Evolutionary conservation across 352 stramenopile genomes (phyloP), one percentile per base, ranked within the genome.

Genomic region (Phytophthora megakarya): DNA sequence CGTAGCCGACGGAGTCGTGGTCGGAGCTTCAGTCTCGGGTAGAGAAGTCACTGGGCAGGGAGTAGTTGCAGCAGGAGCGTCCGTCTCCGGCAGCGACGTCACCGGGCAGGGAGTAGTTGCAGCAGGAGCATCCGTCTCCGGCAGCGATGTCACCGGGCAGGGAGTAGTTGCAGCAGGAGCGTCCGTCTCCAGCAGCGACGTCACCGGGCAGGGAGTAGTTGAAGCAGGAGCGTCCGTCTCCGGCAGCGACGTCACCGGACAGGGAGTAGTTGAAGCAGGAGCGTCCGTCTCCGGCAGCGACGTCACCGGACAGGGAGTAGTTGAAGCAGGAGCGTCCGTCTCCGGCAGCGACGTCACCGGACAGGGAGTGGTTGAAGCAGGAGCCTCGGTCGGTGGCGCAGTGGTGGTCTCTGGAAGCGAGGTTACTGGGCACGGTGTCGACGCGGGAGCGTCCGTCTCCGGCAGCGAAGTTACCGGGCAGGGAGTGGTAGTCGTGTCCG

Each of bases 251-350:
- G 45, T 52, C 8, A 52, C 45, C 3, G 45, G 45, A 18, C 45
- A 52, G 1, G 45, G 45, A 0, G 63, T 66, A 6, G n/a, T n/a
- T n/a, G n/a, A n/a, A n/a, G n/a, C n/a, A n/a, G n/a, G n/a, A n/a
- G n/a, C n/a, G n/a, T n/a, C n/a, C n/a, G n/a, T n/a, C n/a, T 66
- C 63, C 0, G 63, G 63, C 0, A 62, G 26, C 7, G 63, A 61
- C 13, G 63, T 71, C 18, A 66, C 63, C 12, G 62, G 62, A 30
- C 61, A 70, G 1, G 61, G 61, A 1, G 61, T 70, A 11, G n/a
- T n/a, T n/a, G n/a, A n/a, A n/a, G n/a, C n/a, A n/a, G n/a, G n/a
- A n/a, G n/a, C n/a, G n/a, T n/a, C n/a, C n/a, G n/a, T n/a, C n/a
- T 53, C 54, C 0, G 54, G 55, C 0, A 63, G 22, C 0, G 55